Conservation (phyloP, 192 early-diverging fungal species). For the Coemansia sp. region DNA sequence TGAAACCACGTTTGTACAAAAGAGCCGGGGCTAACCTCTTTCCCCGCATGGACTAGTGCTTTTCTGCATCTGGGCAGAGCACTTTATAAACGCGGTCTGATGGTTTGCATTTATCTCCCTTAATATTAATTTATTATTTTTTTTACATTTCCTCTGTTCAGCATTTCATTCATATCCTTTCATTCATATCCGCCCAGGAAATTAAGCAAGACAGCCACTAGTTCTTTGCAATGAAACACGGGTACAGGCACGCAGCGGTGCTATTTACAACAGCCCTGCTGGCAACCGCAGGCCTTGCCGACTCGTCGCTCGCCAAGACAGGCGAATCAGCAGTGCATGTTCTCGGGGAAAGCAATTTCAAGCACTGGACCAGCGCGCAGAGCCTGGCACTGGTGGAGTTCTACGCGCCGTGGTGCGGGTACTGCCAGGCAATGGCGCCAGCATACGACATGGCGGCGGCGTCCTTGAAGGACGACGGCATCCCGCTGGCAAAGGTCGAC, state of each 20-base stretch:
- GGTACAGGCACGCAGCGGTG: too few species aligned
- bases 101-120: slow-evolving; percentile 1
- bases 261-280: slow-evolving; percentile 1
- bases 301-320: slow-evolving; percentile 2
- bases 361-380: slow-evolving; percentile 55
- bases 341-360: slow-evolving; percentile 62
- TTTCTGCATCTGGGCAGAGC: too few species aligned
- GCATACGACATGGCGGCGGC: slow-evolving; percentile 90
- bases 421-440: slow-evolving; percentile 91
- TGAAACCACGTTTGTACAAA: too few species aligned
- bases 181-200: background rate
- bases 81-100: too few species aligned
- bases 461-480: slow-evolving; percentile 63
- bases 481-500: slow-evolving; percentile 92
- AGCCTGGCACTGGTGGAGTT: slow-evolving; percentile 87
- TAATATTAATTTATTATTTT: background rate
- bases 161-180: background rate
- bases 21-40: too few species aligned
- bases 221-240: too few species aligned
- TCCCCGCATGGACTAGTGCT: too few species aligned
- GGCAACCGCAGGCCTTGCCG: slow-evolving; percentile 2
- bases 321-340: slow-evolving; percentile 54
- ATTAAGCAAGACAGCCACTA: too few species aligned
- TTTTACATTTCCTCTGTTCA: slow-evolving; percentile 6
- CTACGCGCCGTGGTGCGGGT: slow-evolving; percentile 96